Base-by-base conservation (phyloP, 2,329 filamentous ascomycete genomes). In the Exophiala calicioides region DNA sequence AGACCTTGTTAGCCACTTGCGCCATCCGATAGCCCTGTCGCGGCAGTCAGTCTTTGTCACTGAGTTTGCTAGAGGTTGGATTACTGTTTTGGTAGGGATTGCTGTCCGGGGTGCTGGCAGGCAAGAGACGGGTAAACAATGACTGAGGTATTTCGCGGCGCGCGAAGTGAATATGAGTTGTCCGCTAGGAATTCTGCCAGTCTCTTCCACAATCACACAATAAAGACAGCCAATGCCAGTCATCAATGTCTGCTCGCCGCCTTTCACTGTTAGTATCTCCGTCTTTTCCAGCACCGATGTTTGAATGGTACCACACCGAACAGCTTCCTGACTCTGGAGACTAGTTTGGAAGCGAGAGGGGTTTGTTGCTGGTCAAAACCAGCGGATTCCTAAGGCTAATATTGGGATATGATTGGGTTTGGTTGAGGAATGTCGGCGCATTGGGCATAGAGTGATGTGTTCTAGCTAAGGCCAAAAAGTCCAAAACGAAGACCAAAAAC, bases 391-490 rank as follows among this genome's bases (percentile, higher is more conserved):
- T 44, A 18, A 41, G 21, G 13, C 33, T 34, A 27, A 15, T 13
- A 7, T 38, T 47, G 42, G 20, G 18, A 45, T 52, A 50, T 54
- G 47, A 49, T 48, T 49, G 47, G 43, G 19, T 36, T 31, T 34
- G 16, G 16, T 19, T 47, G 41, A 51, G 44, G 45, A 55, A 55
- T 55, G 52, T 42, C 50, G 44, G 37, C 47, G 48, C 44, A 45
- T 32, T 48, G 52, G 36, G 33, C 44, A 45, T 40, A 24, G 35
- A 35, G 39, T 21, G 34, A 51, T 47, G 44, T 18, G n/a, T 50
- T 45, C 45, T 41, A 49, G 41, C 41, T 47, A 52, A 55, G 47
- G 42, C 52, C 39, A 46, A 48, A 45, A 51, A 55, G 47, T 45
- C 52, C 39, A 46, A 48, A 45, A 51, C 26, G 33, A 33, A 33